Conservation (phyloP, 345 rosid genomes). For the sweet orange (Citrus sinensis) region DNA sequence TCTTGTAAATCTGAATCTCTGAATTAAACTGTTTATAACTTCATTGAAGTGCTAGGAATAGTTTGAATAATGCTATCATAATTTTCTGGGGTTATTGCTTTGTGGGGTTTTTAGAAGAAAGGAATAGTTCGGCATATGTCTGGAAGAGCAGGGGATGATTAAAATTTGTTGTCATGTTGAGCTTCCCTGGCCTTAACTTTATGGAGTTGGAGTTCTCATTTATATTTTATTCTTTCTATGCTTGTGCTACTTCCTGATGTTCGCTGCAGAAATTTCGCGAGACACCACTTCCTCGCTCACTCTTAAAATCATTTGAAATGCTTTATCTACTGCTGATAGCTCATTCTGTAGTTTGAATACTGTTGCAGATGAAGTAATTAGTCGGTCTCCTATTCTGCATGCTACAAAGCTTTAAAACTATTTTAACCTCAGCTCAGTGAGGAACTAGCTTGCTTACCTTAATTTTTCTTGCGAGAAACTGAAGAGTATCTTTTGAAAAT, state of each 20-base stretch:
- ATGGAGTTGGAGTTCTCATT: neutral
- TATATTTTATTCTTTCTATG: neutral
- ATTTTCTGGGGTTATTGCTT: neutral
- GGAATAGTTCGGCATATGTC: neutral
- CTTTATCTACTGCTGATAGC: neutral
- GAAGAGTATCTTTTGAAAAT: neutral
- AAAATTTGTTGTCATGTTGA: neutral
- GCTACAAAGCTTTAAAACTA: neutral
- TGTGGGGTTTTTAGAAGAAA: neutral
- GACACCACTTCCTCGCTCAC: neutral
- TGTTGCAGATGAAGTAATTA: neutral
- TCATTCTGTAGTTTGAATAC: neutral
- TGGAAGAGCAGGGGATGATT: neutral
- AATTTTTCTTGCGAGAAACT: neutral
- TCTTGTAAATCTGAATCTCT: neutral
- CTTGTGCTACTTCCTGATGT: neutral
- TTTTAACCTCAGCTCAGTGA: neutral
- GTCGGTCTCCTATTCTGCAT: neutral
- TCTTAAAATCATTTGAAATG: neutral
- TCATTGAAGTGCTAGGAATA: neutral
- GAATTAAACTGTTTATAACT: neutral
- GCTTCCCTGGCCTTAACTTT: neutral
- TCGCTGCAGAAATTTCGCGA: neutral
- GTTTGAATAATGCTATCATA: neutral
- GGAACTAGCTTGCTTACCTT: neutral